Conservation (phyloP, 306 rosid species). For the Trifolium fragiferum region DNA sequence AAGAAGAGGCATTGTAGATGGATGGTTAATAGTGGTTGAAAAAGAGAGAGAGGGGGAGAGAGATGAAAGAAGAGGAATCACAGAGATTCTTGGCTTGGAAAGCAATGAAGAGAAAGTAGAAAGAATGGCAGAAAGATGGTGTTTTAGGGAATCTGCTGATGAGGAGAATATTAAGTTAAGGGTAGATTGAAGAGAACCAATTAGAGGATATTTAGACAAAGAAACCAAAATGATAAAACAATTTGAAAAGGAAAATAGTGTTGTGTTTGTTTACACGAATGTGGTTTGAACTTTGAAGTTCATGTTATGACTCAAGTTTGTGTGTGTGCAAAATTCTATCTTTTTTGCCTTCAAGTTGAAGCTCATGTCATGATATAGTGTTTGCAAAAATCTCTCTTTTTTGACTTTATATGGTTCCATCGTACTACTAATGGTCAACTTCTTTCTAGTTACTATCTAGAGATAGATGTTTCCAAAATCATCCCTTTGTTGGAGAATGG, state of each 20-base stretch:
- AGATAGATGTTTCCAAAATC: constrained; percentile 9
- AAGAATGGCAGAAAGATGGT: constrained; percentile 48
- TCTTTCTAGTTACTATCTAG: neutral
- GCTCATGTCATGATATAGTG: neutral
- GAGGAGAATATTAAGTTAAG: constrained; percentile 66
- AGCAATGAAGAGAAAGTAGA: constrained; percentile 68
- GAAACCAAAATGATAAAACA: neutral
- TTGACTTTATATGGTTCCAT: constrained; percentile 15
- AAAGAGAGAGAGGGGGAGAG: constrained; percentile 41
- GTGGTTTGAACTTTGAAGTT: constrained; percentile 22
- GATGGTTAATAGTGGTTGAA: constrained; percentile 68
- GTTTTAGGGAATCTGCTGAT: constrained; percentile 78
- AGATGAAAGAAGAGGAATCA: constrained; percentile 83
- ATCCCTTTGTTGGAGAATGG: neutral
- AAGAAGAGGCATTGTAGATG: constrained; percentile 57
- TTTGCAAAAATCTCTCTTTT: constrained; percentile 14
- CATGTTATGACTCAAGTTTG: neutral
- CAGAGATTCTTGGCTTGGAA: constrained; percentile 94
- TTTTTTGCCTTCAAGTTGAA: neutral
- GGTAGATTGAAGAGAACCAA: constrained; percentile 63
- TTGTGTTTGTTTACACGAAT: constrained; percentile 50
- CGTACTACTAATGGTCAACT: constrained; percentile 34
- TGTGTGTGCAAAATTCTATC: neutral
- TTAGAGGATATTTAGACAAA: constrained; percentile 51
- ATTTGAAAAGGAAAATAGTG: neutral